Percentiles rank a stretch among this genome's conserved stretches.
Conservation (phyloP, 192 early-diverging fungal genomes). For the Backusella tarrabulga region DNA sequence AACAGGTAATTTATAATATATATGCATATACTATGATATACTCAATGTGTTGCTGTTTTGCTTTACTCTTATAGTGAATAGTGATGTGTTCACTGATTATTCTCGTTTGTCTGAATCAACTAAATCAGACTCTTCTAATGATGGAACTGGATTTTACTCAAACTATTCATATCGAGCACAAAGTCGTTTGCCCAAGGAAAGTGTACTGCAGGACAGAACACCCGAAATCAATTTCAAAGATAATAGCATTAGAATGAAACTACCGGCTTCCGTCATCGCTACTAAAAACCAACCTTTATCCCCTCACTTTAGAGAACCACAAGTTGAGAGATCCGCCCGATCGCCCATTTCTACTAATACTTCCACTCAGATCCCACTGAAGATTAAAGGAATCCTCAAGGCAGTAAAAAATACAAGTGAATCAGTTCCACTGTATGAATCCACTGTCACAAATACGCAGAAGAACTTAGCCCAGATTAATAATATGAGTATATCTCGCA, state of each 20-base stretch:
- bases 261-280: background rate
- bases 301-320: background rate
- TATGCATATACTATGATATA: background rate
- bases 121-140: background rate
- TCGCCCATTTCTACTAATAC: background rate
- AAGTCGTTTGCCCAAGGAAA: background rate
- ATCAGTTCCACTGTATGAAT: background rate
- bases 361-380: background rate
- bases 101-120: background rate
- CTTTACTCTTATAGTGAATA: background rate
- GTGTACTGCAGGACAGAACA: background rate
- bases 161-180: background rate
- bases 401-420: background rate
- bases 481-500: conserved; percentile 6
- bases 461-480: background rate
- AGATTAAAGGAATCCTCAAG: background rate
- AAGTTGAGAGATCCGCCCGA: background rate
- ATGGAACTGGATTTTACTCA: background rate
- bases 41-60: background rate
- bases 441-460: background rate
- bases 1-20: background rate
- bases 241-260: background rate
- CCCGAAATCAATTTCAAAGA: background rate
- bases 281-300: background rate
- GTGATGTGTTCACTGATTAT: background rate